Evolutionary conservation across 2,329 filamentous ascomycete genomes (phyloP).

Genomic region (Lizonia empirigonia): DNA sequence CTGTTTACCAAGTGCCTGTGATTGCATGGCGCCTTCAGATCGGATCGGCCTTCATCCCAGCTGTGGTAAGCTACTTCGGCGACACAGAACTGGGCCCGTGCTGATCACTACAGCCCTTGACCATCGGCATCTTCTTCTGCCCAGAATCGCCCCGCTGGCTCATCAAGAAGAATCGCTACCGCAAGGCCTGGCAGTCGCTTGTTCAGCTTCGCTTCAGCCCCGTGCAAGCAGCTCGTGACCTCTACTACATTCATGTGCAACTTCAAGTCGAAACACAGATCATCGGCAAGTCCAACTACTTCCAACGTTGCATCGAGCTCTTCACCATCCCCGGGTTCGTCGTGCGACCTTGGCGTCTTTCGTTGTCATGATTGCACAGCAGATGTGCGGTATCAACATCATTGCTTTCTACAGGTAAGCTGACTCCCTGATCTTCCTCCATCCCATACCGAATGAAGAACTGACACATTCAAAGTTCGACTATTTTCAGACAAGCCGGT

Average conservation of each 20-base stretch:
- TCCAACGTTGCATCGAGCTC: conserved; percentile 55
- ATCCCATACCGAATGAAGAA: too few relatives aligned
- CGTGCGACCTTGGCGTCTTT: conserved; percentile 75
- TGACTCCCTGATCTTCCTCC: too few relatives aligned
- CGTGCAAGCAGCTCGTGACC: conserved; percentile 50
- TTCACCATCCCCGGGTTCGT: conserved; percentile 72
- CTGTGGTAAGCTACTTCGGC: conserved; percentile 23
- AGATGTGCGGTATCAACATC: conserved; percentile 34
- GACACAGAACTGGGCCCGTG: background rate
- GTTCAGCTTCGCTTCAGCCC: conserved; percentile 47
- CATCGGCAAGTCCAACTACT: conserved; percentile 35
- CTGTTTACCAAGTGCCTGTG: conserved; percentile 37
- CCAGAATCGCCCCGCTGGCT: conserved; percentile 46
- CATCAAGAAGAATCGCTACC: conserved; percentile 50
- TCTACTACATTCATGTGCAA: conserved; percentile 50
- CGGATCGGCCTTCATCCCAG: conserved; percentile 49
- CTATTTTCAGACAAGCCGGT: conserved; percentile 66
- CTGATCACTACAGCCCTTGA: conserved; percentile 26
- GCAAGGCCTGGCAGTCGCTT: conserved; percentile 49
- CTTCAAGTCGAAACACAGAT: conserved; percentile 35
- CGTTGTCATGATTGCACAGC: conserved; percentile 62
- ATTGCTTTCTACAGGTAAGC: background rate
- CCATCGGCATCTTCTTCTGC: conserved; percentile 50
- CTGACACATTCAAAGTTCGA: too few relatives aligned
- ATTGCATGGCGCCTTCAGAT: conserved; percentile 51